These are phyloP conservation scores for Rhodomyrtus psidioides DNA, from an alignment of 441 rosid genomes.

Conservation along the genomic window DNA sequence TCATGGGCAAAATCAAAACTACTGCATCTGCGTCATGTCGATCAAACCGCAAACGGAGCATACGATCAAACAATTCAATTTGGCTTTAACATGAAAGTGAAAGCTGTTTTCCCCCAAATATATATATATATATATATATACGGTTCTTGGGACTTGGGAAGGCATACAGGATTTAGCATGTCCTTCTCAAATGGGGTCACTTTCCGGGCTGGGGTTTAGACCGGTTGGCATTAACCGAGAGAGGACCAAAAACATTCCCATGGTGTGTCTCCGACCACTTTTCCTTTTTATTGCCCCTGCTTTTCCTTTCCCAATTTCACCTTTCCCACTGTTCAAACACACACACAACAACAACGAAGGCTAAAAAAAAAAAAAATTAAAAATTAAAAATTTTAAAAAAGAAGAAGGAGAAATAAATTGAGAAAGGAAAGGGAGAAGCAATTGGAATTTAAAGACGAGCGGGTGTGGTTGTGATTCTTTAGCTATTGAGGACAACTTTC, in stretches of 20 bases:
- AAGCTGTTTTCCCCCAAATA: background rate
- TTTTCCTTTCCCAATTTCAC: background rate
- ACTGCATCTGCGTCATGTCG: background rate
- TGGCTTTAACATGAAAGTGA: background rate
- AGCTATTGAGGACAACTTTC: background rate
- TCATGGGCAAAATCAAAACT: background rate
- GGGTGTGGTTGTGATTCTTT: background rate
- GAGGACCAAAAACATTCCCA: slow-evolving; percentile 40
- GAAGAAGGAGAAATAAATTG: background rate
- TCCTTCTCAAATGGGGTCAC: slow-evolving; percentile 20
- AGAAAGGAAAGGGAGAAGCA: background rate
- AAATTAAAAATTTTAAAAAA: too few relatives aligned
- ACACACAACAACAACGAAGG: background rate
- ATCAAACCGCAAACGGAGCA: background rate
- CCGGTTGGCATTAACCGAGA: slow-evolving; percentile 19
- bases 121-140: too few relatives aligned
- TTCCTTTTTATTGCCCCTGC: too few relatives aligned
- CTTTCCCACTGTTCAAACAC: background rate
- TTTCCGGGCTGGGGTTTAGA: slow-evolving; percentile 6
- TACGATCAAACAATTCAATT: background rate
- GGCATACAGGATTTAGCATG: background rate
- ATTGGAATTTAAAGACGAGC: background rate
- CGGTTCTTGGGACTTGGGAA: slow-evolving; percentile 16
- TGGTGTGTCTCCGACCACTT: slow-evolving; percentile 23
- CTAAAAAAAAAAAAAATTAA: background rate